Base-by-base conservation (phyloP, 257 asterid species). In the Nicotiana noctiflora region DNA sequence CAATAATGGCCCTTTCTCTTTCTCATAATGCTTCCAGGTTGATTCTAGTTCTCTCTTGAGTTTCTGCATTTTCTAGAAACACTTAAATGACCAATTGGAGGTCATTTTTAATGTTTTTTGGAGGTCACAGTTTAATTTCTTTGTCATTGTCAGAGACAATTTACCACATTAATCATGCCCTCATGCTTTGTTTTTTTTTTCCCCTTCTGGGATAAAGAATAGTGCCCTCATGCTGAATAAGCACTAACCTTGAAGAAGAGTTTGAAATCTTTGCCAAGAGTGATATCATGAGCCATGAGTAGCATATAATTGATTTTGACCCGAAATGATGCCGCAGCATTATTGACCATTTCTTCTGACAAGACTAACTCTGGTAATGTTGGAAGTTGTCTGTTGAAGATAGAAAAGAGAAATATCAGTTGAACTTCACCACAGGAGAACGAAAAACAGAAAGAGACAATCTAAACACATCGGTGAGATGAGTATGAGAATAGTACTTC, bases 201-300 rank as follows among this genome's bases (percentile, higher is more conserved):
- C 19, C 12, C 3, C 6, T n/a, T 37, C 12, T 23, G 15, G 37
- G 7, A 21, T 21, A 70, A 44, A 27, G 56, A 44, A 70, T 10
- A 13, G 55, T 51, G 55, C 17, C 55, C 59, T 70, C 37, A 21
- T 23, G 59, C 60, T 46, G 13, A 23, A 23, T 6, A 6, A 70
- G 77, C 21, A 86, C 91, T 82, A 81, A 93, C 99, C 99, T 88
- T 92, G 89, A 95, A 90, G 83, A 95, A 95, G 82, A 93, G 94
- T 82, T 89, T 88, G 87, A 95, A 95, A 86, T 95, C 99, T 87
- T 92, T 95, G 84, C 97, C 99, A 57, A 92, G 95, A 82, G 97
- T 90, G 82, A 95, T 92, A 88, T 95, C 98, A 84, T 95, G 98
- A 81, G 99, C 98, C 99, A 95, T 90, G 84, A 93, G 97, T 82